A percentile compares a stretch with the other conserved stretches of the same genome.
These are phyloP conservation scores for Miscanthus lutarioriparius DNA, from an alignment of 176 grass and related monocot species.

Conservation along the genomic window DNA sequence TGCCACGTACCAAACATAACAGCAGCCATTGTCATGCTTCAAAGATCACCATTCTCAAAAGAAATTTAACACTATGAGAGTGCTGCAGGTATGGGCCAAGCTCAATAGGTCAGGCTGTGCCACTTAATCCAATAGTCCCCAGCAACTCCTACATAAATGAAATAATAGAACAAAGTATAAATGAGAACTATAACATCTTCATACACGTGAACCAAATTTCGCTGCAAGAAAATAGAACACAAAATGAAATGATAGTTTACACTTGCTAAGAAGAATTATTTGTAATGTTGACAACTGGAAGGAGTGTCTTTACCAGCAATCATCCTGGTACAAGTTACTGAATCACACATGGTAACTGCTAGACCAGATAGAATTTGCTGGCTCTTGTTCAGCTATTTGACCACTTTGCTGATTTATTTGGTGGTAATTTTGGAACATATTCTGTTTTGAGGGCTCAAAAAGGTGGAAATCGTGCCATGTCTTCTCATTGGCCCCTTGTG, in stretches of 20 bases:
- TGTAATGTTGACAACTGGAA: neutral
- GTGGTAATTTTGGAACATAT: slow-evolving; percentile 46
- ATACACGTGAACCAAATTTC: neutral
- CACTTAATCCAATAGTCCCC: slow-evolving; percentile 53
- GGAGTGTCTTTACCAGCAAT: slow-evolving; percentile 52
- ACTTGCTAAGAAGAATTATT: neutral
- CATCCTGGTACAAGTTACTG: slow-evolving; percentile 43
- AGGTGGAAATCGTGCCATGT: slow-evolving; percentile 85
- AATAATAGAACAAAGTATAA: slow-evolving; percentile 25
- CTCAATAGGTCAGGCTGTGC: slow-evolving; percentile 58
- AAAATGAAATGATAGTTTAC: neutral
- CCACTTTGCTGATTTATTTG: slow-evolving; percentile 49
- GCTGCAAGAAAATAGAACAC: neutral
- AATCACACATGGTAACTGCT: slow-evolving; percentile 78
- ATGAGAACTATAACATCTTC: slow-evolving; percentile 5
- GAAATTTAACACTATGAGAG: slow-evolving; percentile 66
- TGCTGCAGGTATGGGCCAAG: slow-evolving; percentile 60
- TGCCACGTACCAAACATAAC: slow-evolving; percentile 64
- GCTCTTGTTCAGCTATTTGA: slow-evolving; percentile 53
- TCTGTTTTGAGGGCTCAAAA: slow-evolving; percentile 69
- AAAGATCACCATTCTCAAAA: slow-evolving; percentile 69
- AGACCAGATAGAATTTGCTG: slow-evolving; percentile 63
- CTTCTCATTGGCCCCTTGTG: slow-evolving; percentile 37
- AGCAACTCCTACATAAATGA: slow-evolving; percentile 40
- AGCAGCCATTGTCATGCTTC: slow-evolving; percentile 53